Conservation (phyloP, 2,329 filamentous ascomycete genomes). For the Colletotrichum navitas region DNA sequence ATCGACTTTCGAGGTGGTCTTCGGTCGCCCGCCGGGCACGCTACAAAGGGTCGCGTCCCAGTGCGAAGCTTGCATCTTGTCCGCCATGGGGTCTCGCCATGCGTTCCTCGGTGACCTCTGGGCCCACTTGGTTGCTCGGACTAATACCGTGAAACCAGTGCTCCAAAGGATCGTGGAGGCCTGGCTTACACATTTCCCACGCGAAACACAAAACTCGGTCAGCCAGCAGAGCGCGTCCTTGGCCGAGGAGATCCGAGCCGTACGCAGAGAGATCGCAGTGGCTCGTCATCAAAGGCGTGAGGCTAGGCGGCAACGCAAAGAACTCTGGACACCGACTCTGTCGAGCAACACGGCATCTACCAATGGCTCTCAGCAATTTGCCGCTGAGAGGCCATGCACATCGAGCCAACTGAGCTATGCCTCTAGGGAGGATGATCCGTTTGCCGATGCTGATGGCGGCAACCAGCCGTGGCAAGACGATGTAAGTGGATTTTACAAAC, state of each 20-base stretch:
- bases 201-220: slow-evolving; percentile 14
- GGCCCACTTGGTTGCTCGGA: slow-evolving; percentile 57
- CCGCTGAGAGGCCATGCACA: not conserved
- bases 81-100: slow-evolving; percentile 59
- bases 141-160: slow-evolving; percentile 49
- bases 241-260: slow-evolving; percentile 22
- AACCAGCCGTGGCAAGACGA: slow-evolving; percentile 6
- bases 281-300: slow-evolving; percentile 38
- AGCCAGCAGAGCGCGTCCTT: slow-evolving; percentile 29
- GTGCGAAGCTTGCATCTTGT: slow-evolving; percentile 68
- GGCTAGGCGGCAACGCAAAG: slow-evolving; percentile 1
- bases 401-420: not conserved
- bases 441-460: slow-evolving; percentile 9
- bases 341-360: slow-evolving; percentile 2
- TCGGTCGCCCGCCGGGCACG: slow-evolving; percentile 48
- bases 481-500: slow-evolving; percentile 13
- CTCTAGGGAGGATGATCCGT: not conserved
- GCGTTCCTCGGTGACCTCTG: slow-evolving; percentile 60
- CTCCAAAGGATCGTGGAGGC: slow-evolving; percentile 57
- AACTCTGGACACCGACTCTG: not conserved
- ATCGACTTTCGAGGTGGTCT: slow-evolving; percentile 52
- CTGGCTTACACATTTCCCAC: slow-evolving; percentile 56
- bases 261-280: slow-evolving; percentile 23
- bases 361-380: not conserved
- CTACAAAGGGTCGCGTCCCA: slow-evolving; percentile 49